A percentile compares a stretch with the other conserved stretches of the same genome.
Evolutionary conservation across 1,284 basidiomycete species (phyloP).

Genomic region (Pholiota adiposa): DNA sequence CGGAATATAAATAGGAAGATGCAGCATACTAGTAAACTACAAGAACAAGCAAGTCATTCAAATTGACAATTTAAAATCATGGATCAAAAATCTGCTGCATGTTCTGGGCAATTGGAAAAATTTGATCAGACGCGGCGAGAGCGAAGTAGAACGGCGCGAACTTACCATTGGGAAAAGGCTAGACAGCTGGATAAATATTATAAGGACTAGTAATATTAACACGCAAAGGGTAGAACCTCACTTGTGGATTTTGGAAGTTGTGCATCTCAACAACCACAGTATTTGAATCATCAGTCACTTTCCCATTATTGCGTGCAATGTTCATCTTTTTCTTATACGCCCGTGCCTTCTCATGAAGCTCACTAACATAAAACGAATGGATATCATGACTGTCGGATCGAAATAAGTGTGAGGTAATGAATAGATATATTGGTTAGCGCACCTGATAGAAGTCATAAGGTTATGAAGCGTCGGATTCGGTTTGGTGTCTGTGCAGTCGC

Average conservation of each 20-base stretch:
- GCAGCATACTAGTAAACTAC: no score
- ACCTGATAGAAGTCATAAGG: constrained; percentile 28
- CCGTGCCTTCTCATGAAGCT: constrained; percentile 16
- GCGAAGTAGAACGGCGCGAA: no score
- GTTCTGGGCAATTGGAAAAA: no score
- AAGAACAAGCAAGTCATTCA: no score
- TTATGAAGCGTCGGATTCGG: constrained; percentile 26
- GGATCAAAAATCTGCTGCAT: no score
- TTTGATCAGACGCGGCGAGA: no score
- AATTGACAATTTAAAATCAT: no score
- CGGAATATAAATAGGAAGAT: no score
- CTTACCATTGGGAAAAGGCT: constrained; percentile 1
- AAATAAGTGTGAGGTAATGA: background rate
- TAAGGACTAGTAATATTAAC: background rate
- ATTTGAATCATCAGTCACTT: constrained; percentile 1
- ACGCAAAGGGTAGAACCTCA: constrained; percentile 1
- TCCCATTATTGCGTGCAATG: background rate
- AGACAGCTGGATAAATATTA: background rate
- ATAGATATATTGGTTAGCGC: background rate
- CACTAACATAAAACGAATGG: constrained; percentile 21
- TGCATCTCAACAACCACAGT: constrained; percentile 22
- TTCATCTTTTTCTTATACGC: constrained; percentile 18
- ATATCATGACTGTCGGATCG: constrained; percentile 19
- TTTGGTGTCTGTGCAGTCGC: constrained; percentile 15
- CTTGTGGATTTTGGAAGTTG: constrained; percentile 28